Evolutionary conservation across 768 basidiomycete genomes (phyloP), one percentile per base, ranked within the genome.

Genomic region (Boletus pseudo-olivaceus): DNA sequence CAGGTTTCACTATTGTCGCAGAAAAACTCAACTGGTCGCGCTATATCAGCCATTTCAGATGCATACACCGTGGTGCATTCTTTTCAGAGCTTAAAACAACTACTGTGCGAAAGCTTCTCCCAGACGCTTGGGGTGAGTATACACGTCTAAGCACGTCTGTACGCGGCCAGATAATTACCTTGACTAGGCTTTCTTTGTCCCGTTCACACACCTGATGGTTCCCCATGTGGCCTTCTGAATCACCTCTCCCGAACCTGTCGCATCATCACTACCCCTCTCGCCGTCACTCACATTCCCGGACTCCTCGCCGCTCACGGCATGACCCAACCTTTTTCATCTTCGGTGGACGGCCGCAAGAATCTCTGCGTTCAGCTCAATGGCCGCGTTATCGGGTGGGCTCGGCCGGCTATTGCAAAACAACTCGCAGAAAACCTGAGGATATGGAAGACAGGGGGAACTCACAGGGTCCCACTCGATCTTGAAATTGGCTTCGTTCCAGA

Each of bases 11-110:
- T 1, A 97, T 99, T 62, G 90, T 98, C 33, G 97, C 95, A 6
- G 97, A 99, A 76, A 98, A 98, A 73, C 79, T 99, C 56, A 99
- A 99, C 71, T 99, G 97, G 85, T 87, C 90, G 62, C 93, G 97
- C 35, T 99, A 98, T 72, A 93, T 99, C 71, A 90, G 90, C 66
- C 97, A 99, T 75, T 99, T 99, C 37, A 82, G 97, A 53, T 97
- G 91, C 71, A 93, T 99, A 30, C 97, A 99, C 74, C 91, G 97
- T 73, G 97, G 97, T 70, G 94, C 97, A 35, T 99, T 99, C 82
- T 99, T 99, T 68, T 91, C 95, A 7, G 94, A 98, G 70, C 83
- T 98, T 50, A 98, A 98, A 77, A 99, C 97, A 1, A 99, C 97
- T 0, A 87, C 93, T 20, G 97, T 99, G 51, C 87, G 97, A 58